Percentiles rank a stretch among this genome's conserved stretches.
These are phyloP conservation scores for Globisporangium mamillatum DNA, from an alignment of 352 stramenopile species.

Conservation along the genomic window DNA sequence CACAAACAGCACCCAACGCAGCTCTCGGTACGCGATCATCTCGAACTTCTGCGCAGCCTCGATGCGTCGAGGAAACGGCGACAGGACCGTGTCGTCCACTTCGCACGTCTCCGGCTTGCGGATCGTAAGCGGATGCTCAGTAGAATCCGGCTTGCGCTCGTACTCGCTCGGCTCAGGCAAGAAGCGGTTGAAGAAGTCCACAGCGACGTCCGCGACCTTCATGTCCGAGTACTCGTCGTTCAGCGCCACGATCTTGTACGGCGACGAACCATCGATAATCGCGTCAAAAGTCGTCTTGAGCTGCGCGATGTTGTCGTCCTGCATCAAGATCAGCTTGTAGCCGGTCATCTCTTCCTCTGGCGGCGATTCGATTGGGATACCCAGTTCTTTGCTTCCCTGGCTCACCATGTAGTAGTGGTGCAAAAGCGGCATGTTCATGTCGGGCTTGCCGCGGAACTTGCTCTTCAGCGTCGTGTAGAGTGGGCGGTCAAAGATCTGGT, in stretches of 20 bases:
- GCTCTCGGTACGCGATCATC: constrained; percentile 74
- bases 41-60: constrained; percentile 72
- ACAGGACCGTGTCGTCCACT: constrained; percentile 66
- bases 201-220: constrained; percentile 60
- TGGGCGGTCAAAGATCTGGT: constrained; percentile 84
- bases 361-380: constrained; percentile 72
- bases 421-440: constrained; percentile 88
- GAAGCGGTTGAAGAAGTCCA: constrained; percentile 72
- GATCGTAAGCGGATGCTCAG: constrained; percentile 50
- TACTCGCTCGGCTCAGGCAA: constrained; percentile 65
- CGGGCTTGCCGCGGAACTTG: constrained; percentile 80
- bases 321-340: constrained; percentile 85
- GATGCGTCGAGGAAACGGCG: constrained; percentile 59
- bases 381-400: constrained; percentile 72
- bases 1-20: constrained; percentile 79
- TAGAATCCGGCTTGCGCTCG: constrained; percentile 50
- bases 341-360: constrained; percentile 72
- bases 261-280: constrained; percentile 62
- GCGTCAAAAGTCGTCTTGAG: constrained; percentile 62
- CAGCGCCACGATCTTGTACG: constrained; percentile 78
- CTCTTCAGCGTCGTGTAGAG: constrained; percentile 83
- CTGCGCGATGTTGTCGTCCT: constrained; percentile 77
- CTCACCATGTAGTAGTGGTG: constrained; percentile 89
- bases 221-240: constrained; percentile 89
- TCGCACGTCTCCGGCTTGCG: constrained; percentile 66